Evolutionary conservation across 1,284 basidiomycete species (phyloP).

Genomic region (Schizophyllum amplum): DNA sequence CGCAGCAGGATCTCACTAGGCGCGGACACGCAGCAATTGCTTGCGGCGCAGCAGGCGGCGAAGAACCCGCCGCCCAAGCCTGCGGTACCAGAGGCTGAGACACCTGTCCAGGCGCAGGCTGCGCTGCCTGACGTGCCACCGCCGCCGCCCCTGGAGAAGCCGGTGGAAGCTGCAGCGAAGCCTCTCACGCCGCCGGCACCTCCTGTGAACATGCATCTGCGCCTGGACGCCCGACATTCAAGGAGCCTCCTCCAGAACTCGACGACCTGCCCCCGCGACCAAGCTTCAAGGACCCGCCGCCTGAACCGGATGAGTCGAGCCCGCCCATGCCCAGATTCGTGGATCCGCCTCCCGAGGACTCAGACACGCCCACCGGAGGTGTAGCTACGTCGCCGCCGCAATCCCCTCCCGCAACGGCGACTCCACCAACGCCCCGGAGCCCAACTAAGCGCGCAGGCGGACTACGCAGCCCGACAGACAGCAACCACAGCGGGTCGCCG

Average conservation of each 20-base stretch:
- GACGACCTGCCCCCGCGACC: conserved; percentile 44
- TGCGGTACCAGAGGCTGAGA: too few relatives aligned
- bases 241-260: conserved; percentile 32
- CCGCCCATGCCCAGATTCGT: conserved; percentile 33
- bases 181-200: conserved; percentile 4
- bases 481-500: conserved; percentile 19
- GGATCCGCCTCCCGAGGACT: conserved; percentile 31
- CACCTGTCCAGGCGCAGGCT: conserved; percentile 29
- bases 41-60: conserved; percentile 65
- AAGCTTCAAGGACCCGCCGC: conserved; percentile 36
- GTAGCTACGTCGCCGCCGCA: conserved; percentile 13
- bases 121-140: conserved; percentile 18
- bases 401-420: conserved; percentile 16
- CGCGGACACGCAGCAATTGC: conserved; percentile 71
- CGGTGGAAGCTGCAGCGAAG: background rate
- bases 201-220: conserved; percentile 13
- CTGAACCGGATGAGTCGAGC: conserved; percentile 22
- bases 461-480: conserved; percentile 7
- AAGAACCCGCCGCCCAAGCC: conserved; percentile 42
- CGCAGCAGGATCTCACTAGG: conserved; percentile 65
- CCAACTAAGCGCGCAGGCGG: background rate
- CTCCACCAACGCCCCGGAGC: conserved; percentile 21
- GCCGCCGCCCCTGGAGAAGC: conserved; percentile 6
- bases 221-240: conserved; percentile 11
- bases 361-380: conserved; percentile 11